A percentile compares a stretch with the other conserved stretches of the same genome.
Evolutionary conservation across 2,329 filamentous ascomycete species (phyloP).

Genomic region (Eutypella sp.): DNA sequence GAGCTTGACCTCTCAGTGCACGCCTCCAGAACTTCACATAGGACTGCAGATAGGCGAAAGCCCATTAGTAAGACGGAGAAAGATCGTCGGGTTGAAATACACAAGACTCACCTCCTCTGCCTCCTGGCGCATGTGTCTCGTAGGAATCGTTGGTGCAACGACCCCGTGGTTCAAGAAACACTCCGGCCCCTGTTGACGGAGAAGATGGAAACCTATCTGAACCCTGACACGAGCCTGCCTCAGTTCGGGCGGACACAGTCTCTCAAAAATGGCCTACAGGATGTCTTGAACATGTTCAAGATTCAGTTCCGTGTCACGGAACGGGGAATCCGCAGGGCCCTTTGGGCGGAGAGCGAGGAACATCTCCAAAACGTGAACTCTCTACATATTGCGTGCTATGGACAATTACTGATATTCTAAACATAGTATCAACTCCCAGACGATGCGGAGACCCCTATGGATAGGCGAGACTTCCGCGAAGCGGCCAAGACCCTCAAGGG

Average conservation of each 20-base stretch:
- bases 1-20: conserved; percentile 50
- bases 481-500: conserved; percentile 68
- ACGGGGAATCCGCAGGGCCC: conserved; percentile 61
- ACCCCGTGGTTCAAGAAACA: conserved; percentile 59
- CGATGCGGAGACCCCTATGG: conserved; percentile 63
- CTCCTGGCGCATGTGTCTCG: conserved; percentile 71
- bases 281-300: conserved; percentile 62
- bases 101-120: conserved; percentile 82
- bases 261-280: conserved; percentile 72
- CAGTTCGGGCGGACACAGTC: conserved; percentile 74
- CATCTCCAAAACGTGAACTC: conserved; percentile 52
- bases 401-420: conserved; percentile 4
- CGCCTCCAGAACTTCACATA: conserved; percentile 25
- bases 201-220: conserved; percentile 62
- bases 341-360: conserved; percentile 69
- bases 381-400: conserved; percentile 10
- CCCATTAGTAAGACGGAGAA: conserved; percentile 51
- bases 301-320: conserved; percentile 66
- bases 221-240: conserved; percentile 59
- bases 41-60: conserved; percentile 40
- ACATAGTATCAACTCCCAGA: conserved; percentile 50
- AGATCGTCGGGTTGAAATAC: conserved; percentile 62
- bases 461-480: conserved; percentile 66
- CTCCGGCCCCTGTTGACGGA: conserved; percentile 61
- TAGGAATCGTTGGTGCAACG: conserved; percentile 88